phyloP scores from a whole-genome alignment of 148 eudicot genomes.

The Dianthus caryophyllus region DNA sequence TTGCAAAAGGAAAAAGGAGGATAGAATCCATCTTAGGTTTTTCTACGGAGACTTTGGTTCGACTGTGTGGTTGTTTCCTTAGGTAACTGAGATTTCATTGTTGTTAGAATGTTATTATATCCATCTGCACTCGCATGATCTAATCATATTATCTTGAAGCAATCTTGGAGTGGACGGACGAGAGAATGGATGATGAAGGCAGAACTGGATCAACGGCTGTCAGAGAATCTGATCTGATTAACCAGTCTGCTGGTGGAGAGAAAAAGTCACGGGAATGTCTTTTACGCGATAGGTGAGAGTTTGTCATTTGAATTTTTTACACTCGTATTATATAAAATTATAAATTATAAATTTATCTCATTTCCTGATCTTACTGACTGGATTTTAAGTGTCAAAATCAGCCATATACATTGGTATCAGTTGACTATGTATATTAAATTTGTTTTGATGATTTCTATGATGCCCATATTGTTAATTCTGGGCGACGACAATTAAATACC shows the following conservation, averaged over 20 bases:
- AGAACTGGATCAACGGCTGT: slow-evolving; percentile 42
- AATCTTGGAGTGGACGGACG: slow-evolving; percentile 97
- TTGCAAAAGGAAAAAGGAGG: not conserved
- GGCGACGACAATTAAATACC: not conserved
- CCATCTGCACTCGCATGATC: not conserved
- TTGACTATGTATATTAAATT: not conserved
- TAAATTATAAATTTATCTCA: not conserved
- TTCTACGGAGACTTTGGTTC: not conserved
- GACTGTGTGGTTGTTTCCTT: not conserved
- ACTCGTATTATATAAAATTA: too few relatives aligned
- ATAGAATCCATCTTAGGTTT: not conserved
- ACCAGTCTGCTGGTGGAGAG: slow-evolving; percentile 45
- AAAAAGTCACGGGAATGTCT: slow-evolving; percentile 98
- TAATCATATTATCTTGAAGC: slow-evolving; percentile 13
- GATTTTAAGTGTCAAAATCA: not conserved
- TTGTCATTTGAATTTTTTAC: not conserved
- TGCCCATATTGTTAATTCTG: not conserved
- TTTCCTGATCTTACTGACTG: not conserved
- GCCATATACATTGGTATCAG: not conserved
- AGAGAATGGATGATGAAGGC: slow-evolving; percentile 68
- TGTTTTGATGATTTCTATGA: slow-evolving; percentile 2
- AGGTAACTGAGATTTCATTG: not conserved
- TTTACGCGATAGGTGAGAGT: slow-evolving; percentile 72
- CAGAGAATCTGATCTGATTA: slow-evolving; percentile 38
- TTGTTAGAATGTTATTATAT: not conserved